Evolutionary conservation across 192 early-diverging fungal species (phyloP).

Genomic region (Backusella parvicylindrica): DNA sequence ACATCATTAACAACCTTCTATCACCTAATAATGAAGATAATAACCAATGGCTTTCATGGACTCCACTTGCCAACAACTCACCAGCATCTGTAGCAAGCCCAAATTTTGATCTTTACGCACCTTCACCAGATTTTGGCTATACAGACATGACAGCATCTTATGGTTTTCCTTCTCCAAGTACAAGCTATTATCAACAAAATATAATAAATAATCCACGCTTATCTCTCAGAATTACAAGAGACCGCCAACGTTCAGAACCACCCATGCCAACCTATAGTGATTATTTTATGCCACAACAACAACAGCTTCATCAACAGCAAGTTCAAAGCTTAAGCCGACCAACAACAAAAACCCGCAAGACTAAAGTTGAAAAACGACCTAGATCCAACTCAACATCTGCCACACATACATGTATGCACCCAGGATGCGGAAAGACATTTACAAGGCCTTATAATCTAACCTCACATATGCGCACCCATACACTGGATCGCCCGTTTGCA

Average conservation of each 20-base stretch:
- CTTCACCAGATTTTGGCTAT: neutral
- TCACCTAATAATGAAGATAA: neutral
- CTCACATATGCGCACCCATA: constrained; percentile 72
- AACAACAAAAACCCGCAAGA: neutral
- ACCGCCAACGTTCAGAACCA: constrained; percentile 16
- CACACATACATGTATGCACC: constrained; percentile 14
- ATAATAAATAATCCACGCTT: neutral
- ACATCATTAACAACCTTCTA: neutral
- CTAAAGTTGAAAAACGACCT: constrained; percentile 2
- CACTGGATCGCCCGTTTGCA: constrained; percentile 69
- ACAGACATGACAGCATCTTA: neutral
- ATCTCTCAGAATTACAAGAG: neutral
- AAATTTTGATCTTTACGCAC: neutral
- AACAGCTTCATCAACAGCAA: neutral
- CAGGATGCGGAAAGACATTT: constrained; percentile 67
- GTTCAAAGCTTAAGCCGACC: neutral
- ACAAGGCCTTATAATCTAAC: constrained; percentile 73
- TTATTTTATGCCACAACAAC: neutral
- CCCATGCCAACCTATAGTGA: neutral
- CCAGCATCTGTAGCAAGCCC: neutral
- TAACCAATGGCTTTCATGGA: constrained; percentile 1
- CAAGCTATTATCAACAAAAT: neutral
- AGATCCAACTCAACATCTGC: neutral
- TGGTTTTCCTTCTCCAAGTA: constrained; percentile 4
- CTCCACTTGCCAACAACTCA: neutral